Evolutionary conservation across 352 stramenopile genomes (phyloP).

Genomic region (Pythium scleroteichum): DNA sequence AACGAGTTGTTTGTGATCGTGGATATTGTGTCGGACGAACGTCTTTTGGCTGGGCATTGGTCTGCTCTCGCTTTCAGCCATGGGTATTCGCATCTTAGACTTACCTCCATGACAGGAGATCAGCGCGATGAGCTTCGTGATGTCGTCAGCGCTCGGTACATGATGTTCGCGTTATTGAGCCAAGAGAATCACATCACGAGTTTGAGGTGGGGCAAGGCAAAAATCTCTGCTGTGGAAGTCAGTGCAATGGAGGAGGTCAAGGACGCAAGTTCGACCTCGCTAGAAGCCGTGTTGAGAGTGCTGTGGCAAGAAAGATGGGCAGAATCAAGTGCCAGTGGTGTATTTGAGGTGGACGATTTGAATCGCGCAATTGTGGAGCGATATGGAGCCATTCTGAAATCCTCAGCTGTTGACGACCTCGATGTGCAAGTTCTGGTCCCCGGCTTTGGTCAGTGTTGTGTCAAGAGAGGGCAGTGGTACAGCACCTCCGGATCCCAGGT

Average conservation of each 20-base stretch:
- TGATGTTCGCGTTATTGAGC: constrained; percentile 2
- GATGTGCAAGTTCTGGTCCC: constrained; percentile 38
- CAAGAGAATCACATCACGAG: background rate
- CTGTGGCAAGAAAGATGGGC: background rate
- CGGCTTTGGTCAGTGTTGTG: constrained; percentile 30
- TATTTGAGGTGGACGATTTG: background rate
- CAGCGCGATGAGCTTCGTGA: background rate
- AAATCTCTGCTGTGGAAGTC: background rate
- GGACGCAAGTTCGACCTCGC: background rate
- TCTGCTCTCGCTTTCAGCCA: constrained; percentile 14
- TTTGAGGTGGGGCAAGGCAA: constrained; percentile 3
- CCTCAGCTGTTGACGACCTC: constrained; percentile 4
- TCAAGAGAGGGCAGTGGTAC: constrained; percentile 15
- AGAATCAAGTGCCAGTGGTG: background rate
- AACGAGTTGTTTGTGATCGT: constrained; percentile 12
- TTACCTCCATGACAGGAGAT: background rate
- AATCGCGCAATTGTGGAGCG: background rate
- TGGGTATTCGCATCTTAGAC: constrained; percentile 7
- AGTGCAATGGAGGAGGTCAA: constrained; percentile 4
- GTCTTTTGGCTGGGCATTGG: constrained; percentile 11
- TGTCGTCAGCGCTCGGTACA: constrained; percentile 3
- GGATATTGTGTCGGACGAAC: background rate
- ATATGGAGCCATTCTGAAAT: background rate
- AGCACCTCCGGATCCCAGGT: background rate
- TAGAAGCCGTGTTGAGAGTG: background rate